These are phyloP conservation scores for Metschnikowia rubicola DNA, from an alignment of 805 yeast species.

Conservation along the genomic window DNA sequence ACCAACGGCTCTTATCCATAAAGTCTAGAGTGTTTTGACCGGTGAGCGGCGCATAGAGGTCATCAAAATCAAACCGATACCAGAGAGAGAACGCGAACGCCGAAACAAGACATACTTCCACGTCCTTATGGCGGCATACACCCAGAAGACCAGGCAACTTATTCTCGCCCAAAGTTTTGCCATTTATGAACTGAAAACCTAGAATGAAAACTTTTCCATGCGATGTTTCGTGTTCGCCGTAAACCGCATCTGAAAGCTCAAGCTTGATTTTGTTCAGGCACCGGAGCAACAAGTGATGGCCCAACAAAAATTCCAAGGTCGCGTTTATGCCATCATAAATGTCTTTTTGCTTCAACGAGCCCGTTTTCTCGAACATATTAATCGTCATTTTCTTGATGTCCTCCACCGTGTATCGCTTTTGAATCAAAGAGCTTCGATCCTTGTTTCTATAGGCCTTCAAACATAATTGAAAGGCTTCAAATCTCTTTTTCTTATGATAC, in stretches of 20 bases:
- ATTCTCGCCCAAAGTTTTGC: background rate
- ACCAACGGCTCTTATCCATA: background rate
- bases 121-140: background rate
- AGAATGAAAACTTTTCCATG: conserved; percentile 1
- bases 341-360: background rate
- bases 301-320: conserved; percentile 3
- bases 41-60: background rate
- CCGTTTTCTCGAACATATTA: background rate
- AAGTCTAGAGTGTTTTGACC: background rate
- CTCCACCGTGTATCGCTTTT: background rate
- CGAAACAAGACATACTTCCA: background rate
- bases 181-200: background rate
- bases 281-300: conserved; percentile 4
- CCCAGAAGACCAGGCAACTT: background rate
- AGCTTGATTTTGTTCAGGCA: background rate
- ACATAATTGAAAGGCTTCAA: background rate
- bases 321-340: conserved; percentile 4
- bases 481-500: background rate
- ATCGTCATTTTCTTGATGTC: background rate
- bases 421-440: background rate
- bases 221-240: background rate
- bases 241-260: conserved; percentile 3
- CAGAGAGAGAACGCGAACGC: conserved; percentile 1
- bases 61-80: conserved; percentile 4
- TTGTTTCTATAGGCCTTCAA: background rate